Percentiles rank a stretch among this genome's conserved stretches.
These are phyloP conservation scores for Trichoderma simmonsii DNA, from an alignment of 2,329 filamentous ascomycete genomes.

Conservation along the genomic window DNA sequence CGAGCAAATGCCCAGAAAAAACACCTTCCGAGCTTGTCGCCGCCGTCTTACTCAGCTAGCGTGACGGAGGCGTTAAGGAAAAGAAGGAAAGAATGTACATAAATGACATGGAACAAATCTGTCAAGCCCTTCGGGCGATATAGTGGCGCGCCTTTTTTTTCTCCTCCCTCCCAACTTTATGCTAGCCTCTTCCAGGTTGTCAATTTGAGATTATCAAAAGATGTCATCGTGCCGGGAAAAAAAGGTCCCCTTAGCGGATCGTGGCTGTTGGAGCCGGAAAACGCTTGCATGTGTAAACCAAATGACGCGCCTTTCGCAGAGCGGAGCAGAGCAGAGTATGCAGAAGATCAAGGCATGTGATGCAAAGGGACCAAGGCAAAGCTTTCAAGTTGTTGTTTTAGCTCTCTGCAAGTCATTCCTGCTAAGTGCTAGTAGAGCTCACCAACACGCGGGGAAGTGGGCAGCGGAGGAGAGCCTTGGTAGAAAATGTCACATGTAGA, in stretches of 20 bases:
- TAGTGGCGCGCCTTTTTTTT: background rate
- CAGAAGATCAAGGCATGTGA: background rate
- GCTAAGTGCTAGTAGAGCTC: background rate
- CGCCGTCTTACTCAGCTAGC: background rate
- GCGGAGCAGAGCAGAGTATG: background rate
- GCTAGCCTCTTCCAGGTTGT: background rate
- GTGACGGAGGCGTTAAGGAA: background rate
- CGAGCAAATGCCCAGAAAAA: background rate
- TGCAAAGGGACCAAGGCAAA: background rate
- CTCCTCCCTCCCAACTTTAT: background rate
- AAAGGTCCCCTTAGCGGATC: background rate
- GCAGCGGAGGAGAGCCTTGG: background rate
- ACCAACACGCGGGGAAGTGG: background rate
- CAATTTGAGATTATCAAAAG: background rate
- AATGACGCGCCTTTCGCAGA: background rate
- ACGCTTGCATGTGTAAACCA: background rate
- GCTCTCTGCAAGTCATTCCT: background rate
- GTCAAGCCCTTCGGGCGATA: background rate
- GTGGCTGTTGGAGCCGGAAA: background rate
- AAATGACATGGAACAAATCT: background rate
- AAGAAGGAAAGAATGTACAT: background rate
- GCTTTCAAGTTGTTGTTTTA: background rate
- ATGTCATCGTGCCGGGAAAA: background rate
- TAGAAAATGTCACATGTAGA: background rate
- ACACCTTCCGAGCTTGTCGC: slow-evolving; percentile 2